Evolutionary conservation across 768 basidiomycete genomes (phyloP).

Genomic region (Tricholoma furcatifolium): DNA sequence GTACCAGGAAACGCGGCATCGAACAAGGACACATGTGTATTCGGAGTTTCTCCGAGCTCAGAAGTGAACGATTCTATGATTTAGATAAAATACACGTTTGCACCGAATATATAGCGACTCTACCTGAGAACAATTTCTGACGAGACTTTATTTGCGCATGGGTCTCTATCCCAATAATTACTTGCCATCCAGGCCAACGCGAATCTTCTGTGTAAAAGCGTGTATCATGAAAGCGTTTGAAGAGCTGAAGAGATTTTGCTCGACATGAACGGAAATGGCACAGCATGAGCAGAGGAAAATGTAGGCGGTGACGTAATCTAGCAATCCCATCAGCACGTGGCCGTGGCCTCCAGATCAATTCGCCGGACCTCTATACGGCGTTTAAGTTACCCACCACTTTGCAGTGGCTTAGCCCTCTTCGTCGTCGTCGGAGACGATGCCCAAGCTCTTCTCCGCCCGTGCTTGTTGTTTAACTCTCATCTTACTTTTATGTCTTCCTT

Average conservation of each 20-base stretch:
- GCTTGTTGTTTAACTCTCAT: conserved; percentile 18
- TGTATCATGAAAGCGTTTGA: conserved; percentile 30
- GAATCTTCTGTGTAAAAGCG: conserved; percentile 33
- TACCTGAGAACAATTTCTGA: conserved; percentile 83
- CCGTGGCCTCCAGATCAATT: neutral
- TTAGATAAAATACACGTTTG: neutral
- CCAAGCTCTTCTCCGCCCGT: conserved; percentile 15
- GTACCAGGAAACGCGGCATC: conserved; percentile 95
- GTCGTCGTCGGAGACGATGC: conserved; percentile 26
- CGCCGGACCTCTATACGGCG: conserved; percentile 1
- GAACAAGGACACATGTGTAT: conserved; percentile 70
- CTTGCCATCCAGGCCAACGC: conserved; percentile 85
- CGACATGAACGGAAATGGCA: conserved; percentile 18
- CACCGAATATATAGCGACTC: neutral
- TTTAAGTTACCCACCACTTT: no score
- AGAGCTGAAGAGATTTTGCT: conserved; percentile 16
- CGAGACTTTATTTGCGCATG: conserved; percentile 92
- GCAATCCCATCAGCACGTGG: conserved; percentile 14
- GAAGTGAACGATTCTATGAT: conserved; percentile 40
- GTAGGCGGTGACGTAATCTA: conserved; percentile 10
- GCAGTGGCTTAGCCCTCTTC: conserved; percentile 3
- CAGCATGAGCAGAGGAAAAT: conserved; percentile 18
- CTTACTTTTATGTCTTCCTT: conserved; percentile 23
- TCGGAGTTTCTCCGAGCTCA: conserved; percentile 50
- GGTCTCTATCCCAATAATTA: conserved; percentile 92